Conservation (phyloP, 768 basidiomycete genomes). For the Agaricus blazei region DNA sequence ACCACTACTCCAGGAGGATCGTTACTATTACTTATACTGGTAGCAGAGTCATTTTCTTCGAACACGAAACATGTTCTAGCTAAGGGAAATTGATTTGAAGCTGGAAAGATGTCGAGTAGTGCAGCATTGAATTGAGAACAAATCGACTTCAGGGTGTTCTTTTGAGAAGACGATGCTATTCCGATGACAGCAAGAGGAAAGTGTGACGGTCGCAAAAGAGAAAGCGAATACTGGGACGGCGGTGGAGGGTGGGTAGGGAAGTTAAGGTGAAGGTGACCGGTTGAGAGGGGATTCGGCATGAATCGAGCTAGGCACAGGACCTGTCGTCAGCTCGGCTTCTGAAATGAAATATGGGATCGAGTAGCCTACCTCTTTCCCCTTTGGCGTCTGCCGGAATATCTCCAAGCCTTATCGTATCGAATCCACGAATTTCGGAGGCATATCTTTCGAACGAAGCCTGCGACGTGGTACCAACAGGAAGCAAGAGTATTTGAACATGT, state of each 20-base stretch:
- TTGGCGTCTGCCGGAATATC: conserved; percentile 80
- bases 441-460: conserved; percentile 68
- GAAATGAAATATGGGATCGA: not conserved
- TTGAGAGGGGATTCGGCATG: conserved; percentile 70
- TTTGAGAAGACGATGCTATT: conserved; percentile 63
- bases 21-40: conserved; percentile 52
- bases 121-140: conserved; percentile 62
- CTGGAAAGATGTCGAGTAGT: conserved; percentile 62
- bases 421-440: conserved; percentile 65
- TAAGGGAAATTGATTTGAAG: conserved; percentile 66
- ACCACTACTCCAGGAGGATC: conserved; percentile 62
- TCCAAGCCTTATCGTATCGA: conserved; percentile 69
- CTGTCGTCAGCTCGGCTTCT: conserved; percentile 9
- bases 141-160: conserved; percentile 46
- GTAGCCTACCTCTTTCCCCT: conserved; percentile 63
- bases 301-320: conserved; percentile 50
- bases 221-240: conserved; percentile 59
- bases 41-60: conserved; percentile 60
- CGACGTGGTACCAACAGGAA: conserved; percentile 79
- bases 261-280: conserved; percentile 77
- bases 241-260: conserved; percentile 75
- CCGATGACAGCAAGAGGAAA: conserved; percentile 90
- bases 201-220: conserved; percentile 72
- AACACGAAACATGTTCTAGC: conserved; percentile 84
- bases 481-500: conserved; percentile 76